Percentiles rank a stretch among this genome's conserved stretches.
These are phyloP conservation scores for Penicillium sp. DNA, from an alignment of 2,329 filamentous ascomycete genomes.

Conservation along the genomic window DNA sequence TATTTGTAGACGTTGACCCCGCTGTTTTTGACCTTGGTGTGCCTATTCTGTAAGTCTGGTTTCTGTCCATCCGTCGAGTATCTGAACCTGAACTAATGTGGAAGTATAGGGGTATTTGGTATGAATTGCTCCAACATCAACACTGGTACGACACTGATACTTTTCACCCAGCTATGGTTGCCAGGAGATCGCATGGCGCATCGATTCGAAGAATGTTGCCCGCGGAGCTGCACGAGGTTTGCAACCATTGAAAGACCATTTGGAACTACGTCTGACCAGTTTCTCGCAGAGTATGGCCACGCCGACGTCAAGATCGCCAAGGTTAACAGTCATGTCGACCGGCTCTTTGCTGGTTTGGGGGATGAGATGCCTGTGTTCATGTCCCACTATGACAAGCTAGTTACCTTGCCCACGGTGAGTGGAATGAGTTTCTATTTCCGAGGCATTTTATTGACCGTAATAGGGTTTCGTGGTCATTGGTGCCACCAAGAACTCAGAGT, in stretches of 20 bases:
- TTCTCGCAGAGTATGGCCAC: slow-evolving; percentile 65
- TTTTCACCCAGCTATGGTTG: slow-evolving; percentile 53
- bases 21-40: slow-evolving; percentile 76
- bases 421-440: neutral
- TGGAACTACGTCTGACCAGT: slow-evolving; percentile 5
- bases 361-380: slow-evolving; percentile 76
- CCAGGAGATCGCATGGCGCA: slow-evolving; percentile 74
- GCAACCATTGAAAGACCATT: neutral
- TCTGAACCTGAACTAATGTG: slow-evolving; percentile 51
- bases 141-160: slow-evolving; percentile 48
- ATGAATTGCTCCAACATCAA: slow-evolving; percentile 8
- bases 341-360: slow-evolving; percentile 75
- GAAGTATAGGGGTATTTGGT: slow-evolving; percentile 21
- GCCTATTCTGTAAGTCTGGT: slow-evolving; percentile 56
- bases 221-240: slow-evolving; percentile 60
- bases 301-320: slow-evolving; percentile 65
- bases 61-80: slow-evolving; percentile 62
- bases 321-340: slow-evolving; percentile 66
- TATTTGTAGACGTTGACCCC: slow-evolving; percentile 65
- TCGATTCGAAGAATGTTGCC: slow-evolving; percentile 65
- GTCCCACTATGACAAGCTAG: slow-evolving; percentile 87
- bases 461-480: slow-evolving; percentile 72
- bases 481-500: slow-evolving; percentile 73
- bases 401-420: slow-evolving; percentile 60
- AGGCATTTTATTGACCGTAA: slow-evolving; percentile 5